Evolutionary conservation across 331 rosid genomes (phyloP).

Genomic region (Acacia pycnantha): DNA sequence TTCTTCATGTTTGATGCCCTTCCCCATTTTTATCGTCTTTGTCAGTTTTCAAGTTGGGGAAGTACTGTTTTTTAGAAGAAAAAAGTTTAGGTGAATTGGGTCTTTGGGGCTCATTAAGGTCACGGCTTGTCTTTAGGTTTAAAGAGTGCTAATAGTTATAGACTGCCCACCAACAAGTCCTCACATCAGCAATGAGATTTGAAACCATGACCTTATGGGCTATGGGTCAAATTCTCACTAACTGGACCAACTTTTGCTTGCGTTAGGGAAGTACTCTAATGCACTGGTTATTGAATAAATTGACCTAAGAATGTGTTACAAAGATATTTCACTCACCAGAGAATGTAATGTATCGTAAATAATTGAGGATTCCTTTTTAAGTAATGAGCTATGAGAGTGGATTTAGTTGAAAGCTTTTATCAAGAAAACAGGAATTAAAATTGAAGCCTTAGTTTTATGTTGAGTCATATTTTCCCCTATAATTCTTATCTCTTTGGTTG

Average conservation of each 20-base stretch:
- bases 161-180: background rate
- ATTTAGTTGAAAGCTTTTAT: conserved; percentile 9
- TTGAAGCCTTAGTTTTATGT: conserved; percentile 9
- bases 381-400: conserved; percentile 18
- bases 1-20: background rate
- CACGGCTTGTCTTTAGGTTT: background rate
- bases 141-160: background rate
- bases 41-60: background rate
- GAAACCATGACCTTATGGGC: background rate
- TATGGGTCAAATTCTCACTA: background rate
- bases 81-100: background rate
- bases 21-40: background rate
- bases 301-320: background rate
- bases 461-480: conserved; percentile 7
- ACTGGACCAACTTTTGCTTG: background rate
- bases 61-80: no score
- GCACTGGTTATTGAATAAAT: background rate
- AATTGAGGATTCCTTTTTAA: background rate
- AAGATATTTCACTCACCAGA: background rate
- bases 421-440: background rate
- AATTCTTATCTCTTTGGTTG: conserved; percentile 9
- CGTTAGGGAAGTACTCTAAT: background rate
- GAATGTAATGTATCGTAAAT: background rate
- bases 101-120: background rate
- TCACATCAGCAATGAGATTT: background rate